Evolutionary conservation across 352 stramenopile species (phyloP).

Genomic region (Globisporangium paddicum): DNA sequence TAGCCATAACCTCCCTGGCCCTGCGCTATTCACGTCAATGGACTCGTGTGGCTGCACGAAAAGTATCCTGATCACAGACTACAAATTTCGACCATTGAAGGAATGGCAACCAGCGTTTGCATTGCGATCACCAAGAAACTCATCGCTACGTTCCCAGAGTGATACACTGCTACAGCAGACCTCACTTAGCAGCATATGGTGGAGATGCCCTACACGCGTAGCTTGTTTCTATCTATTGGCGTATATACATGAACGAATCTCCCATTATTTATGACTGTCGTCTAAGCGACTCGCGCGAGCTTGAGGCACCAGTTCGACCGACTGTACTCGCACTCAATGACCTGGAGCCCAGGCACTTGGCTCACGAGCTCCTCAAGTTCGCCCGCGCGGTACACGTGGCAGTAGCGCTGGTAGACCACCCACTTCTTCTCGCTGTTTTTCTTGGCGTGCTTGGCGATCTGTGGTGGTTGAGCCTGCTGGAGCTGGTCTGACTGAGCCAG

Average conservation of each 20-base stretch:
- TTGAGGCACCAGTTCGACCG: slow-evolving; percentile 73
- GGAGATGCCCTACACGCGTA: background rate
- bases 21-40: background rate
- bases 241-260: too few relatives aligned
- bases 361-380: slow-evolving; percentile 64
- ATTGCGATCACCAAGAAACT: background rate
- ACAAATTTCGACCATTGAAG: background rate
- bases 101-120: background rate
- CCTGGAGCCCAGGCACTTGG: slow-evolving; percentile 46
- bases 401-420: slow-evolving; percentile 82
- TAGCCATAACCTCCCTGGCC: background rate
- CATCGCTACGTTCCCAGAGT: background rate
- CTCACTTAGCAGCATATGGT: background rate
- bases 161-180: background rate
- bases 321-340: slow-evolving; percentile 64
- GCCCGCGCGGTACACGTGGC: slow-evolving; percentile 69
- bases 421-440: slow-evolving; percentile 48
- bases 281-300: slow-evolving; percentile 8
- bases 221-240: too few relatives aligned
- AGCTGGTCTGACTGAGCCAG: slow-evolving; percentile 2
- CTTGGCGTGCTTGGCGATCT: slow-evolving; percentile 27
- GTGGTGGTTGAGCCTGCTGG: background rate
- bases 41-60: background rate
- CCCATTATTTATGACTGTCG: too few relatives aligned
- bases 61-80: background rate